Percentiles rank a stretch among this genome's conserved stretches.
Conservation (phyloP, 2,329 filamentous ascomycete species). For the Gaeumannomyces tritici region DNA sequence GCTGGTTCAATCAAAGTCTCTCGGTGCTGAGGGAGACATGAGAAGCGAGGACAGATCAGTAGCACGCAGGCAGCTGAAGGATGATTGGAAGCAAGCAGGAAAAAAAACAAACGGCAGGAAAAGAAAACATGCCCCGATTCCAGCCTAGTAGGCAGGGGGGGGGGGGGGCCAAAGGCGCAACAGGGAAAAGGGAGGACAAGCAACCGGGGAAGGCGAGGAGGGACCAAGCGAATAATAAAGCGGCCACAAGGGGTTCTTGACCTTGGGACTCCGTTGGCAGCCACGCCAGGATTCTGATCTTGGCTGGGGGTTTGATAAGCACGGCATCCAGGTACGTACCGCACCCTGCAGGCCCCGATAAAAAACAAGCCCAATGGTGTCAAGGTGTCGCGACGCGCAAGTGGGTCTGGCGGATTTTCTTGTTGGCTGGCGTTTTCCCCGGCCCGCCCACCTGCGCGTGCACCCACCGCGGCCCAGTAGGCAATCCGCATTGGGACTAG, state of each 20-base stretch:
- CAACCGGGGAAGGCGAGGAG: not conserved
- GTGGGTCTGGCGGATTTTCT: not conserved
- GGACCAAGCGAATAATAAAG: not conserved
- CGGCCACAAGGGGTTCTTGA: not conserved
- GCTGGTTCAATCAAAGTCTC: not conserved
- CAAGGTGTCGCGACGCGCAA: not conserved
- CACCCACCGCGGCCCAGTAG: not conserved
- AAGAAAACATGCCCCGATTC: not conserved
- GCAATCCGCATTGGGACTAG: constrained; percentile 20
- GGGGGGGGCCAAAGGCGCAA: not conserved
- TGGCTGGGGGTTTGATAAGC: not conserved
- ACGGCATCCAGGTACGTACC: not conserved
- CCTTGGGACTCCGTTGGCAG: too few species aligned
- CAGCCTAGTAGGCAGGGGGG: not conserved
- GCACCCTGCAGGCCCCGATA: not conserved
- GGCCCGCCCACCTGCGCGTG: not conserved
- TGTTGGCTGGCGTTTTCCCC: constrained; percentile 3
- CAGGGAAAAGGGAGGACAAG: not conserved
- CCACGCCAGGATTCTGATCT: not conserved
- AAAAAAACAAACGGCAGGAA: not conserved
- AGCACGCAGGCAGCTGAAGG: not conserved
- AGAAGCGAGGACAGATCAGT: not conserved
- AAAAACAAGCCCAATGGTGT: not conserved
- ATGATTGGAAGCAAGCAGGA: not conserved
- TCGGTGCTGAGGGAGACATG: too few species aligned